Conservation (phyloP, 75 land plant genomes). For the Pinus albicaulis region DNA sequence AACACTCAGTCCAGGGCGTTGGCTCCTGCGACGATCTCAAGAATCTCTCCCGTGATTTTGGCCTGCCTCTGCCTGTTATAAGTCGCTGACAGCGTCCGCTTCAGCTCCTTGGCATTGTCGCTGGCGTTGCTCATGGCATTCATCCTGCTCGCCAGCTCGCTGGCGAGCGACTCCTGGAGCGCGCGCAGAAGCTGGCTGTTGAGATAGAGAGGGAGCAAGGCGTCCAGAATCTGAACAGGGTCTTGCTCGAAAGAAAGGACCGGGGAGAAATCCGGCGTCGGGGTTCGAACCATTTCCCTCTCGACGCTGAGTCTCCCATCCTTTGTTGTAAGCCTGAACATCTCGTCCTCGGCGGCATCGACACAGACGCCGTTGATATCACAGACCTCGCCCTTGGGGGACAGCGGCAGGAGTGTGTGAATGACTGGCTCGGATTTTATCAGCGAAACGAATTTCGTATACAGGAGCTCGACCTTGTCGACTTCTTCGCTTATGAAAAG, state of each 20-base stretch:
- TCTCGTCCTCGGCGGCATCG: conserved; percentile 72
- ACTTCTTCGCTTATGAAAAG: conserved; percentile 65
- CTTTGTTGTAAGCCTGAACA: conserved; percentile 62
- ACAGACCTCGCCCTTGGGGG: conserved; percentile 67
- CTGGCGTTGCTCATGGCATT: conserved; percentile 66
- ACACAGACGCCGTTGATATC: conserved; percentile 62
- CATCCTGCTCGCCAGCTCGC: conserved; percentile 68
- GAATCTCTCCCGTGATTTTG: conserved; percentile 66
- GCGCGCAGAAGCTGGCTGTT: conserved; percentile 67
- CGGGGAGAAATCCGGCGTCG: conserved; percentile 29
- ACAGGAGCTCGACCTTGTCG: conserved; percentile 69
- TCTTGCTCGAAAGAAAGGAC: conserved; percentile 67
- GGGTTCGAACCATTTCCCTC: conserved; percentile 37
- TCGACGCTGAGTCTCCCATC: conserved; percentile 59
- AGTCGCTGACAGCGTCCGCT: conserved; percentile 34
- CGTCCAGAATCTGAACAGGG: conserved; percentile 69
- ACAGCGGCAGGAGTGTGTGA: conserved; percentile 62
- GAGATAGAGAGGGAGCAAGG: conserved; percentile 63
- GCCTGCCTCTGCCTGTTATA: conserved; percentile 67
- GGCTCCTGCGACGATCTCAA: conserved; percentile 71
- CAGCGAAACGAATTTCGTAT: conserved; percentile 66
- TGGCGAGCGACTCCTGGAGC: conserved; percentile 65
- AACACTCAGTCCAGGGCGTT: conserved; percentile 8
- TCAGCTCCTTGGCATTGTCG: conserved; percentile 61
- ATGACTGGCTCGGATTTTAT: conserved; percentile 67